Base-by-base conservation (phyloP, 192 early-diverging fungal genomes). In the Coemansia sp. region DNA sequence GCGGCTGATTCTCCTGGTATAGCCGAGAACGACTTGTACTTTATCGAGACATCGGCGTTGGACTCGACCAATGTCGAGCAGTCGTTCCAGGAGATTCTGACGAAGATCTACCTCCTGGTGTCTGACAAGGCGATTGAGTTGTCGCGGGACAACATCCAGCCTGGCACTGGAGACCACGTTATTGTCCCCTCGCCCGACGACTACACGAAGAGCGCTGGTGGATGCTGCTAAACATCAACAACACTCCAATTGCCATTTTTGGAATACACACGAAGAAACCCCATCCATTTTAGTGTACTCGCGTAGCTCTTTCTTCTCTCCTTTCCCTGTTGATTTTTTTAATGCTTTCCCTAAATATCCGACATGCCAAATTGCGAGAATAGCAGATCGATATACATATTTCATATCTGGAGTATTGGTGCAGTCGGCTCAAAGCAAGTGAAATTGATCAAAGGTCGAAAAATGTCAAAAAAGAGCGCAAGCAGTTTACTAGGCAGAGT, bases 41-140 rank as follows among this genome's bases (percentile, higher is more conserved):
- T 99, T 74, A 99, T 99, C 62, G 97, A 99, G 78, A 98, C 97
- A 6, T 99, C 97, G 24, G 97, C 97, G 16, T 84, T 99, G 82
- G 95, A 99, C 71, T 86, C 91, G 18, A 94, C 88, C 85, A 99
- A 99, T 74, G 95, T 99, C 55, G 97, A 99, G 76, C 85, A 91
- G 37, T 90, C 94, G 26, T 98, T 99, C 84, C 93, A 96, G 78
- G 89, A 93, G 60, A 97, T 97, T 63, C 83, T 98, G 68, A 94
- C 94, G 48, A 94, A 93, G 90, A 89, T 82, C 43, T 98, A 98
- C 85, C 90, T 91, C 66, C 93, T 97, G 68, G 93, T 96, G 13
- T 96, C 96, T 58, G 95, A 94, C 91, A 96, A 95, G 76, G 94
- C 95, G 36, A 84, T 98, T 51, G 93, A 95, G 81, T 87, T 84